Conservation (phyloP, 2,329 filamentous ascomycete species). For the Tolypocladium nubicola region DNA sequence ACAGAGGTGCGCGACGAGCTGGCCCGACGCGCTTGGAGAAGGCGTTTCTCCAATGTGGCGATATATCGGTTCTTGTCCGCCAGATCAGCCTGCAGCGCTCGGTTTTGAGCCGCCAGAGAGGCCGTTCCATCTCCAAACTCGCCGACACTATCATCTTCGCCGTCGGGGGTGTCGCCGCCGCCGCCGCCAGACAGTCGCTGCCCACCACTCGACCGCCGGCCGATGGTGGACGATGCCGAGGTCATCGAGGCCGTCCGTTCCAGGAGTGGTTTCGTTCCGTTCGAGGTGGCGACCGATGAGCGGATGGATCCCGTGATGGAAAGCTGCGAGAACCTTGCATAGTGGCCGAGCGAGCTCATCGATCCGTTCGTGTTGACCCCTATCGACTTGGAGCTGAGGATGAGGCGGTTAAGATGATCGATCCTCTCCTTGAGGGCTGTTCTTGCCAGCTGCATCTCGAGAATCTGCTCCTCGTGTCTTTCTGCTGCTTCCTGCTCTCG, state of each 20-base stretch:
- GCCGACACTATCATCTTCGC: slow-evolving; percentile 58
- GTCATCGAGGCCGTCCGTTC: slow-evolving; percentile 58
- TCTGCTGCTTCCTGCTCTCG: slow-evolving; percentile 72
- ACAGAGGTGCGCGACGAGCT: slow-evolving; percentile 82
- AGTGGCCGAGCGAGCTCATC: slow-evolving; percentile 54
- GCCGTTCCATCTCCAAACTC: slow-evolving; percentile 83
- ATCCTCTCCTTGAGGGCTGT: slow-evolving; percentile 96
- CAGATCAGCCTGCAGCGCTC: slow-evolving; percentile 87
- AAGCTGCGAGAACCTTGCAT: slow-evolving; percentile 52
- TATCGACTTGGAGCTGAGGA: slow-evolving; percentile 88
- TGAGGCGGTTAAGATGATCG: slow-evolving; percentile 89
- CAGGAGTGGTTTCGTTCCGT: slow-evolving; percentile 35
- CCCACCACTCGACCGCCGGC: slow-evolving; percentile 36
- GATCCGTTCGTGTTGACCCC: slow-evolving; percentile 78
- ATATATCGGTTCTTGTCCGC: slow-evolving; percentile 98
- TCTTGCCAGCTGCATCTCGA: slow-evolving; percentile 95
- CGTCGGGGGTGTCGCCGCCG: slow-evolving; percentile 35
- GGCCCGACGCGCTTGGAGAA: slow-evolving; percentile 80
- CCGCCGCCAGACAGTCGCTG: slow-evolving; percentile 33
- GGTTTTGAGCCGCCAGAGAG: slow-evolving; percentile 72
- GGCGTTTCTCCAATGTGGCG: slow-evolving; percentile 78
- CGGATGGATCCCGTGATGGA: slow-evolving; percentile 47
- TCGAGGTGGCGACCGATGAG: slow-evolving; percentile 61
- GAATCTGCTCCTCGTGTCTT: slow-evolving; percentile 90
- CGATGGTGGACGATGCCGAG: slow-evolving; percentile 51